Conservation (phyloP, 805 yeast species). For the Deakozyma indianensis region DNA sequence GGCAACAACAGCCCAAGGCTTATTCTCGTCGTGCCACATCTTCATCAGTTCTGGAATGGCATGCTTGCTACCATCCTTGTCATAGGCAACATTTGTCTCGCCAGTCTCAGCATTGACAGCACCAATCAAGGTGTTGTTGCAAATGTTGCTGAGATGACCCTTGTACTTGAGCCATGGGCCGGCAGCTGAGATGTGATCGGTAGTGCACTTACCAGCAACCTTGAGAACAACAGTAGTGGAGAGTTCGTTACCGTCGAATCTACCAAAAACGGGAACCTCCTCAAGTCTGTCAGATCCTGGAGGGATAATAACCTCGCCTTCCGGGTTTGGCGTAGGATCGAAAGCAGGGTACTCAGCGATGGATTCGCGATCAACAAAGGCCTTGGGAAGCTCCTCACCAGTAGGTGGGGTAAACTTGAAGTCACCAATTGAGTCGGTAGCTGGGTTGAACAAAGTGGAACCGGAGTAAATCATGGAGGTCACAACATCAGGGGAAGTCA, state of each 20-base stretch:
- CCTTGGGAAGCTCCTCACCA: constrained; percentile 73
- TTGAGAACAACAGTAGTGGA: constrained; percentile 64
- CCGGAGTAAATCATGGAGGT: constrained; percentile 96
- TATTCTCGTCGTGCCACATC: constrained; percentile 74
- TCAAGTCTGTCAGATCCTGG: constrained; percentile 89
- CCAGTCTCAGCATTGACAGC: constrained; percentile 96
- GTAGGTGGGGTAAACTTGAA: constrained; percentile 72
- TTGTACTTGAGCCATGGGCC: constrained; percentile 98
- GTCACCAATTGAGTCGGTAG: constrained; percentile 69
- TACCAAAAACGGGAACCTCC: constrained; percentile 70
- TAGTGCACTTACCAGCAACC: constrained; percentile 96
- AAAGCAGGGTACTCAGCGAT: constrained; percentile 56
- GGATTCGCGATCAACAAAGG: constrained; percentile 55
- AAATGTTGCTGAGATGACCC: constrained; percentile 92
- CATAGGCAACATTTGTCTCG: constrained; percentile 82
- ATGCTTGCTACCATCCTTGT: constrained; percentile 60
- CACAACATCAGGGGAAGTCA: constrained; percentile 97
- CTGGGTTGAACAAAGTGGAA: constrained; percentile 80
- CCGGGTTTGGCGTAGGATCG: constrained; percentile 51
- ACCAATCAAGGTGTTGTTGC: constrained; percentile 89
- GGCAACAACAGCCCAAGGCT: constrained; percentile 92
- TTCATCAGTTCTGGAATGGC: constrained; percentile 94
- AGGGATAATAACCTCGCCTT: constrained; percentile 51
- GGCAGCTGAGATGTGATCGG: constrained; percentile 97
- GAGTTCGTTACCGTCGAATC: constrained; percentile 81